These are phyloP conservation scores for Blastomyces gilchristii DNA, from an alignment of 2,329 filamentous ascomycete genomes.

Conservation along the genomic window DNA sequence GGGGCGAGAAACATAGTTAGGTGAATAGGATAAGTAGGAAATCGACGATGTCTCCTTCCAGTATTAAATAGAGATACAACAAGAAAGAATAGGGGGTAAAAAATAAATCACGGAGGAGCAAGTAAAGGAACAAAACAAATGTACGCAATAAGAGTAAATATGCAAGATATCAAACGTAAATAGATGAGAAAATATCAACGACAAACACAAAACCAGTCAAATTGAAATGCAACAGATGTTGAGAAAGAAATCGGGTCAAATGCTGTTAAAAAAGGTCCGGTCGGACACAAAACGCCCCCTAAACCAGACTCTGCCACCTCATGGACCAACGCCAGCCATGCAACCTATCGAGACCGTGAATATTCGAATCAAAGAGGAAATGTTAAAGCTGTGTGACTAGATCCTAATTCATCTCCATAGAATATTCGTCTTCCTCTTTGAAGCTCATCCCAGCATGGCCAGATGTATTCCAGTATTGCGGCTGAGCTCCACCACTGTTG, in stretches of 20 bases:
- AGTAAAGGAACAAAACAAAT: background rate
- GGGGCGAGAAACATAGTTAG: background rate
- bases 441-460: constrained; percentile 57
- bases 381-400: background rate
- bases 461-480: constrained; percentile 44
- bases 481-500: constrained; percentile 39
- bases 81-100: background rate
- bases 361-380: background rate
- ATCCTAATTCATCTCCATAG: constrained; percentile 55
- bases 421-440: constrained; percentile 91
- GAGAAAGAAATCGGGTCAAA: background rate
- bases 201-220: background rate
- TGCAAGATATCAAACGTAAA: background rate
- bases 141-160: background rate
- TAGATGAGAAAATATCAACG: background rate
- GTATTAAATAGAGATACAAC: constrained; percentile 4
- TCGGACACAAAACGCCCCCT: constrained; percentile 1
- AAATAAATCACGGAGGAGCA: background rate
- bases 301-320: constrained; percentile 1
- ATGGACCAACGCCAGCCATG: constrained; percentile 8
- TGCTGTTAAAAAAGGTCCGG: background rate
- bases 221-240: constrained; percentile 1
- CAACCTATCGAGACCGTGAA: constrained; percentile 1
- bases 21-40: background rate
- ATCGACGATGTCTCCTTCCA: constrained; percentile 1